phyloP scores from a whole-genome alignment of 148 eudicot species.

The Simmondsia chinensis region DNA sequence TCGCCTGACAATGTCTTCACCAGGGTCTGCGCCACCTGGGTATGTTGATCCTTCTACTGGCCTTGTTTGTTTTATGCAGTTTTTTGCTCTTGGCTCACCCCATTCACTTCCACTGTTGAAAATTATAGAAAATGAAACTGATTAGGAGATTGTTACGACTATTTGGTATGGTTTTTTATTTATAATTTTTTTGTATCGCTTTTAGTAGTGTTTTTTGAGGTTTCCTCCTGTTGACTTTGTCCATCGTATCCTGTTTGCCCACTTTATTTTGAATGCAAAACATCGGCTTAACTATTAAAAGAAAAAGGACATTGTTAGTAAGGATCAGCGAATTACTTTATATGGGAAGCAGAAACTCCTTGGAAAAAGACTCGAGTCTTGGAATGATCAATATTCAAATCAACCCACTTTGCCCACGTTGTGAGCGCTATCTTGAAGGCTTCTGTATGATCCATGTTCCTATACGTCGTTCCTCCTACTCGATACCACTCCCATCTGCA shows the following conservation, averaged over 20 bases:
- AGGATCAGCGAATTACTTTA: conserved; percentile 27
- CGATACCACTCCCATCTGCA: conserved; percentile 56
- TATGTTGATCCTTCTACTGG: conserved; percentile 41
- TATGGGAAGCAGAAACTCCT: conserved; percentile 52
- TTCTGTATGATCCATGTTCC: conserved; percentile 44
- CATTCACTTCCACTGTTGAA: conserved; percentile 48
- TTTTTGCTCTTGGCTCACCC: conserved; percentile 28
- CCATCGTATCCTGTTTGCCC: no score
- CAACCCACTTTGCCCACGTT: conserved; percentile 66
- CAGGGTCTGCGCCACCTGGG: conserved; percentile 31
- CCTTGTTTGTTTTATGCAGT: conserved; percentile 30
- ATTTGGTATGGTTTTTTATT: no score
- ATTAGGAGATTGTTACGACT: no score
- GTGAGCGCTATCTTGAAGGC: conserved; percentile 51
- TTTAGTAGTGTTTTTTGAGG: no score
- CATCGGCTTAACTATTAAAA: background rate
- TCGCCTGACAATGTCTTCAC: conserved; percentile 38
- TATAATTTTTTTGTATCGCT: no score
- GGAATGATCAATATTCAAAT: conserved; percentile 31
- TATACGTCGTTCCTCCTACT: conserved; percentile 30
- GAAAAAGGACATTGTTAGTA: background rate
- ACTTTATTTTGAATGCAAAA: no score
- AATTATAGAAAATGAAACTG: background rate
- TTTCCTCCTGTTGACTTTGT: no score
- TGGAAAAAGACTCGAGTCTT: conserved; percentile 50